Evolutionary conservation across 2,329 filamentous ascomycete genomes (phyloP).

Genomic region (Ceratocystiopsis minuta): DNA sequence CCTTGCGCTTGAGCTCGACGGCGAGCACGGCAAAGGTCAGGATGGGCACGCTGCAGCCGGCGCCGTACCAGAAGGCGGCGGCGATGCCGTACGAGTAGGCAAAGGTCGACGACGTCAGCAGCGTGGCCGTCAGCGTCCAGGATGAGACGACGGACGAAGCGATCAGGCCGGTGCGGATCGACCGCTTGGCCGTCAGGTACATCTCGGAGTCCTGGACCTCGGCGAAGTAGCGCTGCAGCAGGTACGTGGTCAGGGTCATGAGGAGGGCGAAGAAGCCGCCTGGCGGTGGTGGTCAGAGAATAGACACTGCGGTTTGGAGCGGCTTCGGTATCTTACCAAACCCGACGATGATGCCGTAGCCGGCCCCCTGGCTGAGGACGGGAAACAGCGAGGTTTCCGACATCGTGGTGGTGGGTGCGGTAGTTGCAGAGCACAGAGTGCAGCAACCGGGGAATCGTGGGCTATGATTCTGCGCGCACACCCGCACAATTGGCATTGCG

Average conservation of each 20-base stretch:
- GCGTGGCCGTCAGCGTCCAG: conserved; percentile 30
- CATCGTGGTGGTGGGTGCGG: too few relatives aligned
- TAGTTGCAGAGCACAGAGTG: too few relatives aligned
- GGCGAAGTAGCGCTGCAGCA: conserved; percentile 24
- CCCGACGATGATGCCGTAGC: conserved; percentile 31
- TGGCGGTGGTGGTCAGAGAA: too few relatives aligned
- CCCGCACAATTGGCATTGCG: too few relatives aligned
- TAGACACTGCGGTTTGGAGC: too few relatives aligned
- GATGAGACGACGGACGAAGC: conserved; percentile 27
- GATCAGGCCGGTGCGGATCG: conserved; percentile 26
- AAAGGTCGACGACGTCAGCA: conserved; percentile 21
- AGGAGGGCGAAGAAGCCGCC: conserved; percentile 22
- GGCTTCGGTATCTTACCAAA: too few relatives aligned
- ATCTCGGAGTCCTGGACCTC: conserved; percentile 24
- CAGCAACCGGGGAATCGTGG: too few relatives aligned
- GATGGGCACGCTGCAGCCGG: conserved; percentile 21
- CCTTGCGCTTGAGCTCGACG: conserved; percentile 22
- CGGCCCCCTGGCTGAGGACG: conserved; percentile 18
- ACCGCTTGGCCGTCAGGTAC: conserved; percentile 27
- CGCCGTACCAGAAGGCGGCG: conserved; percentile 24
- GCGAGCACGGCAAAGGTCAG: conserved; percentile 23
- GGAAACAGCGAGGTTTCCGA: too few relatives aligned
- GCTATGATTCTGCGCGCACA: too few relatives aligned
- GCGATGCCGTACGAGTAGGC: conserved; percentile 23
- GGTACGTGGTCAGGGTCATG: conserved; percentile 18